Evolutionary conservation across 2,329 filamentous ascomycete species (phyloP).

Genomic region (Fusarium redolens): DNA sequence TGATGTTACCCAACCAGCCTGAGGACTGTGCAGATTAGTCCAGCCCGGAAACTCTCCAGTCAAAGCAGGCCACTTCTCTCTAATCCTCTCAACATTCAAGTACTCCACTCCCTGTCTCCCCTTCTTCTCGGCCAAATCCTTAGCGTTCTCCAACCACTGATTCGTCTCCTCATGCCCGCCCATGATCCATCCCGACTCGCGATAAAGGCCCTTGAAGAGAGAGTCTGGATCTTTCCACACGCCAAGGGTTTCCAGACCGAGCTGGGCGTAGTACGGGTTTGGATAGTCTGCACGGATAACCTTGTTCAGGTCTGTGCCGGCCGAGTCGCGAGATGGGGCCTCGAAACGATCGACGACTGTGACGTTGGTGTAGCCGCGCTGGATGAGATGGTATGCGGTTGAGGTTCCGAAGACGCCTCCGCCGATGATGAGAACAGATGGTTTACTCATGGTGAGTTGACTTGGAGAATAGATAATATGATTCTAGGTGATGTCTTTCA

Average conservation of each 20-base stretch:
- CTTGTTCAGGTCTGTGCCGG: conserved; percentile 71
- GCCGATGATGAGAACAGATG: conserved; percentile 54
- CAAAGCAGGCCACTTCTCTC: conserved; percentile 45
- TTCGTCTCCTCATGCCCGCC: conserved; percentile 43
- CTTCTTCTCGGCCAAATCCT: conserved; percentile 38
- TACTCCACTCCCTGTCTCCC: conserved; percentile 43
- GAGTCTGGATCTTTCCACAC: conserved; percentile 46
- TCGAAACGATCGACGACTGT: conserved; percentile 58
- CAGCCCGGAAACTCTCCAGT: conserved; percentile 43
- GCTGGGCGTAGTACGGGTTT: conserved; percentile 65
- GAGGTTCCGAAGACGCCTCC: conserved; percentile 64
- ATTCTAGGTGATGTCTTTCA: not conserved
- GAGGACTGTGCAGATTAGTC: conserved; percentile 45
- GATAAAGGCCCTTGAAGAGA: conserved; percentile 47
- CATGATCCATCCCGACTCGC: conserved; percentile 49
- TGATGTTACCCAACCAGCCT: conserved; percentile 47
- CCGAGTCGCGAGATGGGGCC: conserved; percentile 60
- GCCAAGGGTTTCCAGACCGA: conserved; percentile 50
- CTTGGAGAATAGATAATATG: not conserved
- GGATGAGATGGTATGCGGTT: conserved; percentile 58
- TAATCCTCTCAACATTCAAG: conserved; percentile 42
- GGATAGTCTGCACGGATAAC: conserved; percentile 70
- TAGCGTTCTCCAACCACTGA: conserved; percentile 46
- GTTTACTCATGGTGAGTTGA: conserved; percentile 39
- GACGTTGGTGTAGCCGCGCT: conserved; percentile 57